These are phyloP conservation scores for Isatis lusitanica DNA, from an alignment of 441 rosid species.

Conservation along the genomic window DNA sequence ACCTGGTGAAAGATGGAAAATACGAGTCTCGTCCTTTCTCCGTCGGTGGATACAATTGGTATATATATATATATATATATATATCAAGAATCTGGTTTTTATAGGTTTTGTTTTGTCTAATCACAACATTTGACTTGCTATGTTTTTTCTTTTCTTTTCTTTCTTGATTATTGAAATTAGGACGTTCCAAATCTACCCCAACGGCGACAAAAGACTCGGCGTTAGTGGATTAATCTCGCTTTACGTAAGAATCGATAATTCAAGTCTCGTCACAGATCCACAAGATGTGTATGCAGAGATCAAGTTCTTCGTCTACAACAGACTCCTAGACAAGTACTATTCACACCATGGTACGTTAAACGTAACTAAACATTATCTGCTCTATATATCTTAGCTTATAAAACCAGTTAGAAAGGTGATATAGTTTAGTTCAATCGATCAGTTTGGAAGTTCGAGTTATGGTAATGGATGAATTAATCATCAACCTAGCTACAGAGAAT, in stretches of 20 bases:
- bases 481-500: no score
- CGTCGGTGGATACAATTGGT: slow-evolving; percentile 14
- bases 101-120: neutral
- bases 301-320: slow-evolving; percentile 14
- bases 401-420: no score
- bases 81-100: neutral
- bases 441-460: no score
- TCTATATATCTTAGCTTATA: no score
- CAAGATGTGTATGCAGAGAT: slow-evolving; percentile 24
- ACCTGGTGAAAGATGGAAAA: neutral
- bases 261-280: neutral
- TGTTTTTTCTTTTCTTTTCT: neutral
- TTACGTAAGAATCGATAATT: slow-evolving; percentile 5
- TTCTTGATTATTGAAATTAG: neutral
- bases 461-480: no score
- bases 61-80: neutral
- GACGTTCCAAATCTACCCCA: slow-evolving; percentile 27
- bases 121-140: neutral
- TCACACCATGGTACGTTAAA: no score
- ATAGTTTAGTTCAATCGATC: no score
- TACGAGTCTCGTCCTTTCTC: slow-evolving; percentile 17
- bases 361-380: no score
- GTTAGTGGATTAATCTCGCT: neutral
- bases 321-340: no score
- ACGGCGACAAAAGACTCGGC: neutral